phyloP scores from a whole-genome alignment of 805 yeast species.

The Kurtzmaniella cleridarum region DNA sequence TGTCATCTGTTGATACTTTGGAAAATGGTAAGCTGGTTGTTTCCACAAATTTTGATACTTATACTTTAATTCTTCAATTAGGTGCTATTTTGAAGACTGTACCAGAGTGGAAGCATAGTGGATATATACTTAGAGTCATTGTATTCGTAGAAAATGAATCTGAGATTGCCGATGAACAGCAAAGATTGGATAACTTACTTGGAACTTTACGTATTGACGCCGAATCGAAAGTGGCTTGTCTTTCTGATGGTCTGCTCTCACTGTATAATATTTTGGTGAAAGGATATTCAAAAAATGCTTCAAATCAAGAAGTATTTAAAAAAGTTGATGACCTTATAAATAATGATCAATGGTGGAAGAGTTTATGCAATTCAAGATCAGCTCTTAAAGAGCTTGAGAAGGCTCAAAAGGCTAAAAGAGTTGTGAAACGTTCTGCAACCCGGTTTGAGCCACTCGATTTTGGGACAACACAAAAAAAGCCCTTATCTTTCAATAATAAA shows the following conservation, averaged over 20 bases:
- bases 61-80: slow-evolving; percentile 84
- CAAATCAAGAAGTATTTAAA: slow-evolving; percentile 22
- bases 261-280: slow-evolving; percentile 73
- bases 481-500: slow-evolving; percentile 16
- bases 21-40: slow-evolving; percentile 62
- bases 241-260: slow-evolving; percentile 49
- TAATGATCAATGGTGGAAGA: slow-evolving; percentile 85
- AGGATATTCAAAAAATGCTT: slow-evolving; percentile 45
- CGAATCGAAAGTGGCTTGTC: slow-evolving; percentile 65
- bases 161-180: slow-evolving; percentile 67
- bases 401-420: slow-evolving; percentile 14
- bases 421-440: background rate
- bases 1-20: slow-evolving; percentile 77
- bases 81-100: slow-evolving; percentile 93
- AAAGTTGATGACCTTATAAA: slow-evolving; percentile 47
- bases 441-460: slow-evolving; percentile 25
- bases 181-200: slow-evolving; percentile 57
- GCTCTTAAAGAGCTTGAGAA: slow-evolving; percentile 28
- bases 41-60: slow-evolving; percentile 93
- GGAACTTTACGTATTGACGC: slow-evolving; percentile 83
- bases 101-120: slow-evolving; percentile 79
- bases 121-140: slow-evolving; percentile 68
- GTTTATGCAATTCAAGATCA: slow-evolving; percentile 54
- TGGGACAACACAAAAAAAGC: background rate
- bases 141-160: slow-evolving; percentile 77